Evolutionary conservation across 2,329 filamentous ascomycete genomes (phyloP).

Genomic region (Monascus ruber): DNA sequence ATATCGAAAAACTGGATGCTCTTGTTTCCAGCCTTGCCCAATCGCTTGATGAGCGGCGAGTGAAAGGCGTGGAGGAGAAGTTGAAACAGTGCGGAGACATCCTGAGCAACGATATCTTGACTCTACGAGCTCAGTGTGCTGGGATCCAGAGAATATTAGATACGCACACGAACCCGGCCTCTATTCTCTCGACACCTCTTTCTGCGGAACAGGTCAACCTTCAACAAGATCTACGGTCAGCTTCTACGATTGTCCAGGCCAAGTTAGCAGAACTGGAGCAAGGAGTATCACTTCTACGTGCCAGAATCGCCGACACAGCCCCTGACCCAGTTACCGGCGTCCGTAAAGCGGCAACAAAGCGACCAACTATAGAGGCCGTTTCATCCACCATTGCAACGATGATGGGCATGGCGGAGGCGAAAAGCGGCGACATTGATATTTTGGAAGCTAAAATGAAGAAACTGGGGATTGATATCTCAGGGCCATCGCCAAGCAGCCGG

Average conservation of each 20-base stretch:
- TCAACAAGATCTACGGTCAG: conserved; percentile 68
- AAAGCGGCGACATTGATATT: conserved; percentile 80
- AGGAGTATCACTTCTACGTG: conserved; percentile 64
- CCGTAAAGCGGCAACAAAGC: conserved; percentile 31
- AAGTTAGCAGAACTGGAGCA: conserved; percentile 71
- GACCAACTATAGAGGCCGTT: conserved; percentile 84
- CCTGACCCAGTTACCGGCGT: conserved; percentile 39
- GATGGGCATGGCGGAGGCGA: conserved; percentile 84
- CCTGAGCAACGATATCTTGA: conserved; percentile 53
- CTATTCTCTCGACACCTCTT: conserved; percentile 60
- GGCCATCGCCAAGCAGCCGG: conserved; percentile 14
- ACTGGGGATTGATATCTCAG: conserved; percentile 41
- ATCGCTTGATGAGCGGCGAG: conserved; percentile 55
- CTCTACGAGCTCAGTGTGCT: conserved; percentile 62
- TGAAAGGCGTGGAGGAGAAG: conserved; percentile 58
- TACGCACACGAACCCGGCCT: conserved; percentile 57
- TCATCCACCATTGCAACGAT: conserved; percentile 85
- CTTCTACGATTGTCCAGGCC: conserved; percentile 63
- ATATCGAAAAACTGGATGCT: conserved; percentile 57
- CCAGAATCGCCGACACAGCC: conserved; percentile 53
- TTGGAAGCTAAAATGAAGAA: conserved; percentile 78
- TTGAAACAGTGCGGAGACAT: conserved; percentile 58
- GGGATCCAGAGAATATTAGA: conserved; percentile 69
- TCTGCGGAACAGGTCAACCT: conserved; percentile 72
- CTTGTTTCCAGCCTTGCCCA: conserved; percentile 55